Base-by-base conservation (phyloP, 345 rosid species). In the Gossypium stocksii region DNA sequence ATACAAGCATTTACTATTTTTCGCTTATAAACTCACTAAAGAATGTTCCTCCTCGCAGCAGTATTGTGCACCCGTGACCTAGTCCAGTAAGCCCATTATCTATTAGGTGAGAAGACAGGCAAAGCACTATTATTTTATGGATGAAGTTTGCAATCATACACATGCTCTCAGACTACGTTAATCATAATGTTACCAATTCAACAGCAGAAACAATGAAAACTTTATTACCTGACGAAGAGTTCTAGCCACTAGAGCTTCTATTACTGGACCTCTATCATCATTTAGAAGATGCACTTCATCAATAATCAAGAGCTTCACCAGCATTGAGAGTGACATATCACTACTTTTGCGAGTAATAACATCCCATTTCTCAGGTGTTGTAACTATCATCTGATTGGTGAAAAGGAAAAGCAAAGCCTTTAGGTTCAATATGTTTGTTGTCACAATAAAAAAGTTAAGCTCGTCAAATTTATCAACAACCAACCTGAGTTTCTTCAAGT, bases 281-380 rank as follows among this genome's bases (percentile, higher is more conserved):
- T 94, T 94, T 83, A 94, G 79, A 78, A 94, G 98, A 86, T 94
- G 98, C 69, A 94, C 98, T 85, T 94, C 98, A 78, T 94, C 98
- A 75, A 94, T 94, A 72, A 94, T 94, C 78, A 94, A 86, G 81
- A 94, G 97, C 84, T 94, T 94, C 81, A 94, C 97, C 73, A 94
- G 87, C 97, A 92, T 88, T 79, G 97, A 94, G 79, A 94, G 89
- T 45, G 98, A 86, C 98, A 94, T 94, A 78, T 94, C 98, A 69
- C 98, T 94, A 88, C 97, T 94, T 83, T 94, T 94, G 79, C 98
- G 97, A 74, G 98, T 92, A 84, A 94, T 94, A 76, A 94, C 98
- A 90, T 94, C 98, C 98, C 98, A 94, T 84, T 94, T 94, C 88
- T 94, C 98, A 59, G 98, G 98, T 29, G 98, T 94, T 74, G 98